phyloP scores from a whole-genome alignment of 2,329 filamentous ascomycete genomes.

The Aspergillus neoniger region DNA sequence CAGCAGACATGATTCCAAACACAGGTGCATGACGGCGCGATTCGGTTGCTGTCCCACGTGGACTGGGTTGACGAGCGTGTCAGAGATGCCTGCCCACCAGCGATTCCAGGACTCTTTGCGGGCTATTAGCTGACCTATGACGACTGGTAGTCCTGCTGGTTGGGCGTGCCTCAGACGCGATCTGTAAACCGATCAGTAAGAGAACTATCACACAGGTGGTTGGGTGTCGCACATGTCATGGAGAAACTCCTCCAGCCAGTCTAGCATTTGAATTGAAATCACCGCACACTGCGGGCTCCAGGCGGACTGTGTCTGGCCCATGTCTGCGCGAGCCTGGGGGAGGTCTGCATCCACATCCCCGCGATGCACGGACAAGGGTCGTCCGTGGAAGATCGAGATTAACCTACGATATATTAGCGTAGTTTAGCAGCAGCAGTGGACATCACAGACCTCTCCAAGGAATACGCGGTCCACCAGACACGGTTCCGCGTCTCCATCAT shows the following conservation, averaged over 20 bases:
- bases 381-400: conserved; percentile 55
- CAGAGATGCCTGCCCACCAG: conserved; percentile 20
- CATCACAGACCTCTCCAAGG: conserved; percentile 49
- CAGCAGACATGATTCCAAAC: conserved; percentile 51
- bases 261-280: conserved; percentile 29
- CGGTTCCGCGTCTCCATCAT: conserved; percentile 52
- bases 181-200: conserved; percentile 14
- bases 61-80: not conserved
- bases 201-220: accelerated
- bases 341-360: conserved; percentile 54
- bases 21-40: conserved; percentile 26
- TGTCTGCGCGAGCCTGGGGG: conserved; percentile 31
- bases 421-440: not conserved
- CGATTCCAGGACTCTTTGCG: conserved; percentile 10
- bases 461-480: conserved; percentile 57
- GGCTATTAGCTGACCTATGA: conserved; percentile 13
- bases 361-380: conserved; percentile 52
- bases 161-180: conserved; percentile 18
- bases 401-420: conserved; percentile 33
- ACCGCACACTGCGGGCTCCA: conserved; percentile 41
- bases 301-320: conserved; percentile 26
- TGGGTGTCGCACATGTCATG: conserved; percentile 22
- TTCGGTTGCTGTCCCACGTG: conserved; percentile 1
- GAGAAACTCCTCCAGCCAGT: conserved; percentile 24
- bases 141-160: conserved; percentile 11